Percentiles rank a stretch among this genome's conserved stretches.
Evolutionary conservation across 495 filamentous ascomycete species (phyloP).

Genomic region (Aspergillus egyptiacus): DNA sequence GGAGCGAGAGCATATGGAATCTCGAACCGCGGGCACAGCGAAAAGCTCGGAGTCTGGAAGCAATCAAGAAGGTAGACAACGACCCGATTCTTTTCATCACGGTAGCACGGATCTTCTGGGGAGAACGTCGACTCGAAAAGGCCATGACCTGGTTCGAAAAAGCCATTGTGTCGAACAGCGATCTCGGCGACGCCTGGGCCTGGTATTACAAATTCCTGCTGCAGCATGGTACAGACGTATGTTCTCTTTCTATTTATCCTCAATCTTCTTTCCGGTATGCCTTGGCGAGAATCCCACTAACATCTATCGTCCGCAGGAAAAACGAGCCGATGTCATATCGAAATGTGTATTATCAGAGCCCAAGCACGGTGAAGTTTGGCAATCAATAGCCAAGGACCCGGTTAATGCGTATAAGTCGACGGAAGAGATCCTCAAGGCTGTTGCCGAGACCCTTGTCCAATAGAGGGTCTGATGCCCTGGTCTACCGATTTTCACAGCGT

Average conservation of each 20-base stretch:
- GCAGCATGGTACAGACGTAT: slow-evolving; percentile 77
- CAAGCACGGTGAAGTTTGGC: slow-evolving; percentile 90
- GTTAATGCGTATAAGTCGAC: slow-evolving; percentile 62
- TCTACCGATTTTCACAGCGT: neutral
- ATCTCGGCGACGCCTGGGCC: slow-evolving; percentile 90
- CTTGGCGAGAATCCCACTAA: neutral
- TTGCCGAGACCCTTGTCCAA: slow-evolving; percentile 40
- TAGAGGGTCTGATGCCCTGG: neutral
- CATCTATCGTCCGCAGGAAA: slow-evolving; percentile 50
- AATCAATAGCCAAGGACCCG: slow-evolving; percentile 77
- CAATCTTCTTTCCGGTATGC: neutral
- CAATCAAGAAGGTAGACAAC: slow-evolving; percentile 93
- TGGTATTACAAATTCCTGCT: slow-evolving; percentile 94
- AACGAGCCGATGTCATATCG: slow-evolving; percentile 68
- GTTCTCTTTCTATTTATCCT: slow-evolving; percentile 11
- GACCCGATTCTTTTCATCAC: slow-evolving; percentile 79
- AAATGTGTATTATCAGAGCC: slow-evolving; percentile 77
- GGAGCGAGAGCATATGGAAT: slow-evolving; percentile 91
- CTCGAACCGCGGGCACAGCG: slow-evolving; percentile 87
- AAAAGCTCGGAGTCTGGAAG: slow-evolving; percentile 82
- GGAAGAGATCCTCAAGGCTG: slow-evolving; percentile 78
- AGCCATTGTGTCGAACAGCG: slow-evolving; percentile 77
- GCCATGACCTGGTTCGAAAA: slow-evolving; percentile 96
- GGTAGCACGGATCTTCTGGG: slow-evolving; percentile 72
- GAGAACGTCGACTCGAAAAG: slow-evolving; percentile 76